Base-by-base conservation (phyloP, 2,329 filamentous ascomycete genomes). In the Ceratocystis eucalypticola region DNA sequence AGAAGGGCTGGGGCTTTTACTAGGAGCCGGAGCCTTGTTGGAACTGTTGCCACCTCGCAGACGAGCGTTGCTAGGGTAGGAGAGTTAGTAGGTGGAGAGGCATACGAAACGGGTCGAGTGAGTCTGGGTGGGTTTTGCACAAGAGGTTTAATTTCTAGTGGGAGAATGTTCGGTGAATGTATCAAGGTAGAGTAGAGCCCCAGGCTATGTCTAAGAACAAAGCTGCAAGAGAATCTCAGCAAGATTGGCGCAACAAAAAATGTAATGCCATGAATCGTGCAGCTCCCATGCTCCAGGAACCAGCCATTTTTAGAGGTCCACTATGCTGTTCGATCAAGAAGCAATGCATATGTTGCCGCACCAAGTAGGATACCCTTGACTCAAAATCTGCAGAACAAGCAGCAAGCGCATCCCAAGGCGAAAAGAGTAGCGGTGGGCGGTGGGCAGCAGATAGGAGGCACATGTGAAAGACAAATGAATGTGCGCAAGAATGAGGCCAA, bases 1-100 rank as follows among this genome's bases (percentile, higher is more conserved):
- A 71, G 77, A 76, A 57, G 77, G 75, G 66, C 77, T 77, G 62
- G 81, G 80, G 73, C 80, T 83, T 76, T 82, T 83, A 70, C 75
- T 78, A 71, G 77, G 78, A 70, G 77, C 77, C 69, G 80, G 75
- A 69, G 79, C 75, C 74, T 79, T 84, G 64, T 65, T 68, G 46
- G 59, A 63, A 44, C 53, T 65, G 44, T 68, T 68, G n/a, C 64
- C 64, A 45, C 66, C 66, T 64, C 66, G 66, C 64, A 68, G 64
- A 68, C 66, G 66, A 50, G 66, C 66, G 66, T 68, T 68, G 30
- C 66, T 68, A 80, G 78, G 71, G 78, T n/a, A 53, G 10, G 44
- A 50, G 45, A 55, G 44, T 53, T 53, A 55, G 62, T 41, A 28
- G 3, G 48, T 25, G 46, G 28, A 37, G 6, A 45, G n/a, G n/a